A percentile compares a stretch with the other conserved stretches of the same genome.
phyloP scores from a whole-genome alignment of 208 protist genomes.

The Trypanosoma theileri region DNA sequence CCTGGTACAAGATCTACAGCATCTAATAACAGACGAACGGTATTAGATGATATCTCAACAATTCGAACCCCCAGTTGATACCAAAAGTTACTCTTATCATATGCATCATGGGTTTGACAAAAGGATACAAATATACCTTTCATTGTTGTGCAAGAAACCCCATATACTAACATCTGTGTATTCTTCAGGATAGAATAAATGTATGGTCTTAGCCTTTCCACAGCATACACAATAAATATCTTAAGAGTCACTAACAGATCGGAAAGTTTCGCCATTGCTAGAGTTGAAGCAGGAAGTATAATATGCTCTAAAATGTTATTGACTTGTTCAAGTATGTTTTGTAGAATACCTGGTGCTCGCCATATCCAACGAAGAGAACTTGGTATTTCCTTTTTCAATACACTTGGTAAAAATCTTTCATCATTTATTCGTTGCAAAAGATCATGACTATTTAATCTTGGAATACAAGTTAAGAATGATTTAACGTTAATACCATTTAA shows the following conservation, averaged over 20 bases:
- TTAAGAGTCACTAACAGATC: slow-evolving; percentile 1
- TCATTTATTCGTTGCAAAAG: slow-evolving; percentile 16
- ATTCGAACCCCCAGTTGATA: slow-evolving; percentile 41
- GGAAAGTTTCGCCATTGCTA: background rate
- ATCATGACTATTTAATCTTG: background rate
- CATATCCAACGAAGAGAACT: slow-evolving; percentile 23
- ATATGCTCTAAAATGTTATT: slow-evolving; percentile 11
- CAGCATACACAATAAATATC: background rate
- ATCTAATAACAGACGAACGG: slow-evolving; percentile 33
- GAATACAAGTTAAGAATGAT: slow-evolving; percentile 12
- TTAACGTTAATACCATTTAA: background rate
- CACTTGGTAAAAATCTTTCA: slow-evolving; percentile 6
- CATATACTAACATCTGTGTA: background rate
- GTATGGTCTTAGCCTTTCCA: slow-evolving; percentile 5
- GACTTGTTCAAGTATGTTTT: slow-evolving; percentile 1
- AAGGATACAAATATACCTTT: background rate
- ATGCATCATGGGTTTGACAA: background rate
- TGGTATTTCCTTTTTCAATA: slow-evolving; percentile 15
- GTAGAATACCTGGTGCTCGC: slow-evolving; percentile 21
- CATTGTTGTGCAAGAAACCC: slow-evolving; percentile 2
- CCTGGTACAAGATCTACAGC: slow-evolving; percentile 66
- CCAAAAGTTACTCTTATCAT: slow-evolving; percentile 13
- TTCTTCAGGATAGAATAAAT: background rate
- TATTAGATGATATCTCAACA: slow-evolving; percentile 24
- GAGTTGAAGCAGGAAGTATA: background rate